Conservation (phyloP, 306 rosid species). For the Phaseolus lunatus region DNA sequence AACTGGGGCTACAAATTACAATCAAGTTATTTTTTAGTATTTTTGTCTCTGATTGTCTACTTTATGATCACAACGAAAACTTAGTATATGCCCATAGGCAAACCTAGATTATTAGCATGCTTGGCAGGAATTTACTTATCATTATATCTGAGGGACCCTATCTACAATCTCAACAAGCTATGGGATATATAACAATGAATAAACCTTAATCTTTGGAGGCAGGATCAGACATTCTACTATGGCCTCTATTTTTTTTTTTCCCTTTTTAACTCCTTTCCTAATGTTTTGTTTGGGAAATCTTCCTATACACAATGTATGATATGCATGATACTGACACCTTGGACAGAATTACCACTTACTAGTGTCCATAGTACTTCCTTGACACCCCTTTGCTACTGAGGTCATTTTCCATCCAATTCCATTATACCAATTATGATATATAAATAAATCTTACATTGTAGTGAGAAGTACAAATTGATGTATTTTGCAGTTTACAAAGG, state of each 20-base stretch:
- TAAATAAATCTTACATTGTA: too few relatives aligned
- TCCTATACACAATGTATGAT: neutral
- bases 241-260: neutral
- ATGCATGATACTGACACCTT: neutral
- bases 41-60: neutral
- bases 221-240: neutral
- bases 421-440: too few relatives aligned
- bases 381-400: too few relatives aligned
- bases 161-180: neutral
- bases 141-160: neutral
- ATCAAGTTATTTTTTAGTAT: neutral
- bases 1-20: neutral
- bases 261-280: neutral
- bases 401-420: too few relatives aligned
- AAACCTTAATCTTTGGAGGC: neutral
- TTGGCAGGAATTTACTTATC: neutral
- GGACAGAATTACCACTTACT: neutral
- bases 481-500: too few relatives aligned
- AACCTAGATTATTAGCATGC: neutral
- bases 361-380: too few relatives aligned
- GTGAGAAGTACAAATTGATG: too few relatives aligned
- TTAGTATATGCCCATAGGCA: neutral
- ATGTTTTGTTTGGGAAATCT: slow-evolving; percentile 8
- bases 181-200: slow-evolving; percentile 4
- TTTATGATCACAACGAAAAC: neutral